phyloP scores from a whole-genome alignment of 345 rosid genomes.

The sweet orange (Citrus sinensis) region DNA sequence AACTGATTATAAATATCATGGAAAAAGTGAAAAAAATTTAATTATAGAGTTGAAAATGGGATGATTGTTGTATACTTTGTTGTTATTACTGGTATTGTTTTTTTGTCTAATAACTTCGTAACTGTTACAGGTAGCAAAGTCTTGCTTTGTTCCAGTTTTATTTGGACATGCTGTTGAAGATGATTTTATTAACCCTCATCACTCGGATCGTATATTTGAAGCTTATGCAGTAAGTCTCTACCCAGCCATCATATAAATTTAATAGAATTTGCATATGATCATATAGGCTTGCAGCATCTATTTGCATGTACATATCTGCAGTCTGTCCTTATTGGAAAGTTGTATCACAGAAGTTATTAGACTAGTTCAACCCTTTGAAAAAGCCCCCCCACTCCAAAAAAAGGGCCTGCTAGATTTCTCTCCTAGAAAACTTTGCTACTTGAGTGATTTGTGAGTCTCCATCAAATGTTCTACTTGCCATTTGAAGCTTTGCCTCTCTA shows the following conservation, averaged over 20 bases:
- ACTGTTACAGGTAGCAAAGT: conserved; percentile 63
- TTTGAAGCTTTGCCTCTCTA: too few species aligned
- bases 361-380: not conserved
- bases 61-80: not conserved
- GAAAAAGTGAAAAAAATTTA: not conserved
- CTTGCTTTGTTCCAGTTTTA: conserved; percentile 84
- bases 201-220: conserved; percentile 78
- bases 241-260: conserved; percentile 2
- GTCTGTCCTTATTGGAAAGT: not conserved
- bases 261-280: not conserved
- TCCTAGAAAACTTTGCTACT: not conserved
- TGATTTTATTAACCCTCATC: conserved; percentile 91
- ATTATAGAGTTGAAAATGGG: conserved; percentile 3
- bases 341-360: not conserved
- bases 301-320: conserved; percentile 4
- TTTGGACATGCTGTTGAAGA: conserved; percentile 92
- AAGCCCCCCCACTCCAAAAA: too few species aligned
- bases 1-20: not conserved
- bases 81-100: conserved; percentile 6
- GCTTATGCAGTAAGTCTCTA: conserved; percentile 59
- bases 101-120: not conserved
- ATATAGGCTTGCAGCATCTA: not conserved
- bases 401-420: not conserved
- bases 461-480: not conserved
- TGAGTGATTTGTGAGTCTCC: not conserved